Conservation (phyloP, 345 rosid species). For the Ricinus communis region DNA sequence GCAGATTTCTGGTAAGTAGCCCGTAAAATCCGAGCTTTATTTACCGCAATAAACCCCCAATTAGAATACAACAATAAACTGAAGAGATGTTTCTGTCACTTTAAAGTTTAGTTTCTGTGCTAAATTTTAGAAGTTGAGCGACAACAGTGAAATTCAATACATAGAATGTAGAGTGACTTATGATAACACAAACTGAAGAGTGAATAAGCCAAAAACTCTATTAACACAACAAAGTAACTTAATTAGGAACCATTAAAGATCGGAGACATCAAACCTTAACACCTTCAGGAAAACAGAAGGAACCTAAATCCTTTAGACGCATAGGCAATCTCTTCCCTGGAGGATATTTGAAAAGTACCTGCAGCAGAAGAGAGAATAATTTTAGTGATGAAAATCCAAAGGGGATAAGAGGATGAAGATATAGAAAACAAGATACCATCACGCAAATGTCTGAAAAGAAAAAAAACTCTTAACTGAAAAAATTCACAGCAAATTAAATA, state of each 20-base stretch:
- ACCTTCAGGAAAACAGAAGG: conserved; percentile 96
- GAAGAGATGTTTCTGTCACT: too few relatives aligned
- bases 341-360: conserved; percentile 90
- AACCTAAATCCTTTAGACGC: conserved; percentile 80
- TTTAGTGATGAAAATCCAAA: conserved; percentile 14
- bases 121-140: too few relatives aligned
- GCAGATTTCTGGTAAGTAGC: too few relatives aligned
- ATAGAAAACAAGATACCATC: conserved; percentile 4
- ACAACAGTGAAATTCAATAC: not conserved
- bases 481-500: not conserved
- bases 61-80: too few relatives aligned
- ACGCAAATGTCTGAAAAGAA: not conserved
- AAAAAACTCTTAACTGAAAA: not conserved
- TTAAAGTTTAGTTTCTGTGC: too few relatives aligned
- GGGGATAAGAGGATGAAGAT: not conserved
- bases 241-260: not conserved
- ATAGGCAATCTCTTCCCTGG: conserved; percentile 78
- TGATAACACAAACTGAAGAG: not conserved
- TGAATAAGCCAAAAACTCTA: not conserved
- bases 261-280: conserved; percentile 55
- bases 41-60: too few relatives aligned
- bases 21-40: too few relatives aligned
- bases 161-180: not conserved
- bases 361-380: conserved; percentile 22
- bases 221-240: not conserved